Base-by-base conservation (phyloP, 2,329 filamentous ascomycete species). In the Aspergillus pseudotamarii region DNA sequence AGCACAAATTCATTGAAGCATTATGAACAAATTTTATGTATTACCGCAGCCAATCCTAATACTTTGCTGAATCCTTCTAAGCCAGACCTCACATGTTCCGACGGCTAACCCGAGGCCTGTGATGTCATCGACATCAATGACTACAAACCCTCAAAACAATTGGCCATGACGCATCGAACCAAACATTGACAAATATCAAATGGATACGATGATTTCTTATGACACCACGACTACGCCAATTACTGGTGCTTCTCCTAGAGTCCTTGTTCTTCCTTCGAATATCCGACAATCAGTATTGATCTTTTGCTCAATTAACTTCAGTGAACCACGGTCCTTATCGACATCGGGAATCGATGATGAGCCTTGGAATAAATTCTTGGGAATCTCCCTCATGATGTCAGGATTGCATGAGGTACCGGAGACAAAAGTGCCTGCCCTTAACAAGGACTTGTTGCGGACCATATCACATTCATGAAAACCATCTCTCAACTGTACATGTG, bases 181-280 rank as follows among this genome's bases (percentile, higher is more conserved):
- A 48, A 54, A 45, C 8, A 57, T 6, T 58, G 34, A 26, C 5
- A 10, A 28, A 14, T 36, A 56, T 26, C 10, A 58, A 58, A n/a
- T 38, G 58, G 9, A 8, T 55, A 16, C 9, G 14, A 58, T 60
- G 53, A 57, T 53, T 28, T 12, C 59, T 8, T 46, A 65, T 68
- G 66, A 68, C 66, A 67, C 64, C 65, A 68, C 28, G 63, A 68
- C 66, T 68, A 58, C 60, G 58, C 55, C 48, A 61, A 51, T 32
- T 51, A 53, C 57, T 59, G 53, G 61, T 56, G 59, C 23, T 50
- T 56, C 30, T 14, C n/a, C 45, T 32, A 50, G 41, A 30, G 21
- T 11, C 48, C 51, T 53, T 54, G 32, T 41, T 51, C 34, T 55
- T 28, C 19, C n/a, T 26, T 46, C 26, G 23, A 30, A 23, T 28